Evolutionary conservation across 805 yeast species (phyloP), one percentile per base, ranked within the genome.

Genomic region (Millerozyma miso): DNA sequence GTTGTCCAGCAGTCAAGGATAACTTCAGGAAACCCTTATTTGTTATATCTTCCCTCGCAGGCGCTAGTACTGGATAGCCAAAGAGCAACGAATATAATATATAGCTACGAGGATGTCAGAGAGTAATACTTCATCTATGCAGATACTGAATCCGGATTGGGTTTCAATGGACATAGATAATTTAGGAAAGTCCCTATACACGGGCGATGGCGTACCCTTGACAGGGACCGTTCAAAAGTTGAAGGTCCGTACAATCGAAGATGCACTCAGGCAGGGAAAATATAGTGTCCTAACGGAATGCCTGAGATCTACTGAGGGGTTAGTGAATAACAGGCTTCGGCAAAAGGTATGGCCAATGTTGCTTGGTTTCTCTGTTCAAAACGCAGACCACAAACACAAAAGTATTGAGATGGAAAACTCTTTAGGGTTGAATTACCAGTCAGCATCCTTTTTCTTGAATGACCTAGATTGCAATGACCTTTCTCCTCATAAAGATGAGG

Each of bases 401-500:
- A 32, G 42, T 19, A 13, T 40, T 3, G 19, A 8, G 10, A 4
- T 26, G 18, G 39, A 42, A 40, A 46, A 15, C 41, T 41, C 10
- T 35, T 33, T 19, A 33, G 39, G 23, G 39, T 35, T 19, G 29
- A 31, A n/a, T 32, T 45, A 12, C 42, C 43, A 3, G 29, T 23
- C 29, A 23, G 34, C 48, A 4, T 44, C 52, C 6, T 47, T 45
- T 20, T 36, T 58, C 4, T 47, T 60, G 2, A 56, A 58, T 15
- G 56, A 56, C 35, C 46, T 58, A 44, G 45, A 49, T 40, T 57
- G 33, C 43, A 48, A 36, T 43, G 65, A 70, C 33, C 50, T 72
- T 37, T 65, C 65, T 1, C 65, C 69, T 2, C 95, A 86, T 55
- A 65, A 64, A 39, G 96, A 88, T 55, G 93, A 85, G 53, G 76